Conservation (phyloP, 371 early-diverging fungal species). For the Lichtheimia ramosa region DNA sequence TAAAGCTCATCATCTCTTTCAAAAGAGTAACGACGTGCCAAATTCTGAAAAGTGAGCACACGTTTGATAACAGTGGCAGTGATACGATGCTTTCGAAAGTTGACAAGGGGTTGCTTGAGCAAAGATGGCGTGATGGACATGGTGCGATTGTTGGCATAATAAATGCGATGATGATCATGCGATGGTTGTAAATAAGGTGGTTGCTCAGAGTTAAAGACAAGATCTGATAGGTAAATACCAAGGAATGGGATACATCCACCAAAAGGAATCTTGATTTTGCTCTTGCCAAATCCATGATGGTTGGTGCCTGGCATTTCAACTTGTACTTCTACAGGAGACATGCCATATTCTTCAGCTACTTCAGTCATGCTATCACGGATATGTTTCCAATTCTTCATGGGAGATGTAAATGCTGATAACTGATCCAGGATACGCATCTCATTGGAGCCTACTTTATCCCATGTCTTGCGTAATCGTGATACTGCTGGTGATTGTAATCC, state of each 20-base stretch:
- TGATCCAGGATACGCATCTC: constrained; percentile 58
- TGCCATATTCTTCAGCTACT: constrained; percentile 61
- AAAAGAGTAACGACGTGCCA: constrained; percentile 61
- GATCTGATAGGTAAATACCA: constrained; percentile 65
- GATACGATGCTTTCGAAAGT: constrained; percentile 64
- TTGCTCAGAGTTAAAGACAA: constrained; percentile 66
- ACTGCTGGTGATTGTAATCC: constrained; percentile 66
- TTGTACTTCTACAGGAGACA: constrained; percentile 51
- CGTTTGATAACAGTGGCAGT: constrained; percentile 66
- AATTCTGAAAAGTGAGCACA: constrained; percentile 56
- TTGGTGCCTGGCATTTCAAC: constrained; percentile 37
- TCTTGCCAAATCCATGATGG: constrained; percentile 17
- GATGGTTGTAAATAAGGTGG: constrained; percentile 53
- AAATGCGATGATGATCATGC: constrained; percentile 23
- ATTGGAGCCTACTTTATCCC: constrained; percentile 51
- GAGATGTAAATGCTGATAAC: constrained; percentile 54
- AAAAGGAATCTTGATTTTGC: constrained; percentile 46
- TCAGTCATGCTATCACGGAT: constrained; percentile 64
- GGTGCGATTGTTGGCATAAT: constrained; percentile 16
- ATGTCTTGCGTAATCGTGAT: constrained; percentile 59
- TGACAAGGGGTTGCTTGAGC: constrained; percentile 50
- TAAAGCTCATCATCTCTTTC: constrained; percentile 43
- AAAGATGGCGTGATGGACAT: constrained; percentile 14
- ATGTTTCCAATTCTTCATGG: constrained; percentile 57
- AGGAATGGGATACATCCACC: constrained; percentile 65